A percentile compares a stretch with the other conserved stretches of the same genome.
phyloP scores from a whole-genome alignment of 257 asterid species.

The Nicotiana obtusifolia region DNA sequence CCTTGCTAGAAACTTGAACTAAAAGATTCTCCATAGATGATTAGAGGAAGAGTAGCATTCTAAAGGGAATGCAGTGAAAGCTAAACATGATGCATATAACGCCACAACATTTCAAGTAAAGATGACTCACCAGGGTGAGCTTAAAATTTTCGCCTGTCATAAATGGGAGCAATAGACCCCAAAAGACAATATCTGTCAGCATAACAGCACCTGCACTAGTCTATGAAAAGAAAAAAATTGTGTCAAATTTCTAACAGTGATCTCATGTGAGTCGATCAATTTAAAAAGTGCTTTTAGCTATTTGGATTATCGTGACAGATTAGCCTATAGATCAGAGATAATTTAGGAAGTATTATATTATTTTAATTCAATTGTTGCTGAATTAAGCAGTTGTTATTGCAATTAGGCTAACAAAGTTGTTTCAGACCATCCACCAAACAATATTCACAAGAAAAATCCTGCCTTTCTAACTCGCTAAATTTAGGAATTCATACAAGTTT shows the following conservation, averaged over 20 bases:
- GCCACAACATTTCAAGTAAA: neutral
- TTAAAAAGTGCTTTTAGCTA: neutral
- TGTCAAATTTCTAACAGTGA: neutral
- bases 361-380: neutral
- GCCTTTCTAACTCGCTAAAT: neutral
- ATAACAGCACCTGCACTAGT: conserved; percentile 74
- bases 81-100: neutral
- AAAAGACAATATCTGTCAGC: conserved; percentile 81
- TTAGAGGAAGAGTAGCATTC: neutral
- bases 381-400: neutral
- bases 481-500: neutral
- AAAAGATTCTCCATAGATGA: neutral
- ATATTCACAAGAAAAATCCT: neutral
- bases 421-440: neutral
- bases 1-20: neutral
- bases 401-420: neutral
- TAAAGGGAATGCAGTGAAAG: neutral
- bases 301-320: neutral
- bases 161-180: conserved; percentile 87
- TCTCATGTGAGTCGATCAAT: neutral
- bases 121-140: conserved; percentile 59
- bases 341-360: neutral
- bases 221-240: conserved; percentile 23
- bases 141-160: conserved; percentile 58
- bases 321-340: neutral